Conservation (phyloP, 768 basidiomycete genomes). For the Dioszegia crocea region DNA sequence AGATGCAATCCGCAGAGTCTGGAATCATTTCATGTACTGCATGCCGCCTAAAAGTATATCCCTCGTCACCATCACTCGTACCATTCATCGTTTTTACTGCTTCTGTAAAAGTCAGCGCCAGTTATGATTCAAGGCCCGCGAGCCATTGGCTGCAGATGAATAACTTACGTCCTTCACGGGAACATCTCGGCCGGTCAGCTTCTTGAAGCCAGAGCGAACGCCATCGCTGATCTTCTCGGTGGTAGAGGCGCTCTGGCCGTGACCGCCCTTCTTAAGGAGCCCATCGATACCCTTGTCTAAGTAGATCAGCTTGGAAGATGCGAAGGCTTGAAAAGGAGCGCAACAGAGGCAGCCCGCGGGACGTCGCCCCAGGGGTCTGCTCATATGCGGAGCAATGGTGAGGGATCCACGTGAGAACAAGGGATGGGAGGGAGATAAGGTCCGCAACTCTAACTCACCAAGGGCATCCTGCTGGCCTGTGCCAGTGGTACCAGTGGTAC, state of each 20-base stretch:
- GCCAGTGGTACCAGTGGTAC: slow-evolving; percentile 9
- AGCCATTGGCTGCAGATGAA: neutral
- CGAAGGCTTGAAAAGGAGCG: no score
- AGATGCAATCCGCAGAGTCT: no score
- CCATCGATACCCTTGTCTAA: slow-evolving; percentile 26
- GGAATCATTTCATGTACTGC: no score
- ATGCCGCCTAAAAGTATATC: neutral
- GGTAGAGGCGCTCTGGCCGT: slow-evolving; percentile 20
- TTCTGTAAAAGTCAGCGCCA: neutral
- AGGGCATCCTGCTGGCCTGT: slow-evolving; percentile 31
- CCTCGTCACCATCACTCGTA: neutral
- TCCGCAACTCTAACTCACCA: slow-evolving; percentile 11
- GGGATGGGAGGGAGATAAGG: neutral
- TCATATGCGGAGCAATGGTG: no score
- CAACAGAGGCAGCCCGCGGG: no score
- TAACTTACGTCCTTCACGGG: neutral
- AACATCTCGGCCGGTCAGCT: slow-evolving; percentile 15
- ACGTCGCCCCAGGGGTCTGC: no score
- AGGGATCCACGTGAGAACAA: neutral
- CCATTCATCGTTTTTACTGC: no score
- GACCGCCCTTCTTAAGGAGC: slow-evolving; percentile 17
- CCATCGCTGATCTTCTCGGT: slow-evolving; percentile 44
- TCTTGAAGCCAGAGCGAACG: slow-evolving; percentile 30
- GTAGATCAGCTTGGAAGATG: slow-evolving; percentile 3
- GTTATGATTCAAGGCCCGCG: no score